Conservation (phyloP, 495 filamentous ascomycete species). For the Terfezia claveryi region DNA sequence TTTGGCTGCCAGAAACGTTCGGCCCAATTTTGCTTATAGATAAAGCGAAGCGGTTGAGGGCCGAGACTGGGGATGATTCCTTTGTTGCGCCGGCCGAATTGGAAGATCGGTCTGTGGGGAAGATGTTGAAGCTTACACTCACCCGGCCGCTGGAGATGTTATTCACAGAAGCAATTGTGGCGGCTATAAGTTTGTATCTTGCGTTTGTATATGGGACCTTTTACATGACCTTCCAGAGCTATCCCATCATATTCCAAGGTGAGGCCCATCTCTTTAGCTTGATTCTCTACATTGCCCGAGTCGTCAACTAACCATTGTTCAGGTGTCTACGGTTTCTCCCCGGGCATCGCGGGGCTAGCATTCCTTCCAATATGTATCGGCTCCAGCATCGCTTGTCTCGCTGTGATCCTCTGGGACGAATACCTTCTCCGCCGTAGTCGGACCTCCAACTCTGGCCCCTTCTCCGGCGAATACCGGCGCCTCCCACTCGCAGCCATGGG, state of each 20-base stretch:
- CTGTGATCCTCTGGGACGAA: constrained; percentile 33
- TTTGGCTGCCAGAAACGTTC: constrained; percentile 33
- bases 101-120: constrained; percentile 20
- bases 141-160: constrained; percentile 34
- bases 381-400: constrained; percentile 25
- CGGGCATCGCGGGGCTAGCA: constrained; percentile 25
- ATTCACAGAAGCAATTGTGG: constrained; percentile 38
- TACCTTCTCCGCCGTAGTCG: constrained; percentile 25
- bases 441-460: background rate
- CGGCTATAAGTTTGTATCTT: constrained; percentile 44
- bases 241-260: constrained; percentile 40
- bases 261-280: background rate
- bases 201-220: constrained; percentile 51
- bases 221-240: constrained; percentile 51
- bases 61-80: constrained; percentile 19
- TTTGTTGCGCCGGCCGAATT: constrained; percentile 26
- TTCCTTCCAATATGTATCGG: constrained; percentile 29
- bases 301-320: background rate
- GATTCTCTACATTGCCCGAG: background rate
- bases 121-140: constrained; percentile 20
- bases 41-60: constrained; percentile 31
- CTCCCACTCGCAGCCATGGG: constrained; percentile 45
- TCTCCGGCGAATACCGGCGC: constrained; percentile 33
- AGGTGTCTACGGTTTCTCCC: constrained; percentile 25
- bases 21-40: constrained; percentile 34